phyloP scores from a whole-genome alignment of 768 basidiomycete genomes.

The Trametes meyenii region DNA sequence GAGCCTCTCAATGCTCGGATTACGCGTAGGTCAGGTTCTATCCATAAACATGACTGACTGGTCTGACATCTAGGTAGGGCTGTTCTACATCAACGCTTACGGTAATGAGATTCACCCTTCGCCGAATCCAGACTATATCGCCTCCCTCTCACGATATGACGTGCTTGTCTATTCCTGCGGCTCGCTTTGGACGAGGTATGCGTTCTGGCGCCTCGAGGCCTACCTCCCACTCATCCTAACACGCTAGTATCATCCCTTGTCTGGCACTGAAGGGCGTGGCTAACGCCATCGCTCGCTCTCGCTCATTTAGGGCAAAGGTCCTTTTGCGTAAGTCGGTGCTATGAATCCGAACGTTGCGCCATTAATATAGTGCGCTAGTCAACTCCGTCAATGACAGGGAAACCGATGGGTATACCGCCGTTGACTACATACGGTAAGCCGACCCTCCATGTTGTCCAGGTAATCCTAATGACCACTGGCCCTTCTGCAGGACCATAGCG shows the following conservation, averaged over 20 bases:
- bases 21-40: conserved; percentile 48
- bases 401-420: conserved; percentile 81
- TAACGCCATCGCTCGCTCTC: conserved; percentile 72
- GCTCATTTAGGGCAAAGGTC: conserved; percentile 73
- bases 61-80: conserved; percentile 43
- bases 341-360: conserved; percentile 3
- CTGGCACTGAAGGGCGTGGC: conserved; percentile 84
- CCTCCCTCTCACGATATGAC: conserved; percentile 59
- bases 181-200: conserved; percentile 90
- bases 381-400: conserved; percentile 90
- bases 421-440: conserved; percentile 77
- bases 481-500: conserved; percentile 57
- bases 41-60: too few relatives aligned
- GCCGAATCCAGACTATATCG: conserved; percentile 81
- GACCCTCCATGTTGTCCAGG: background rate
- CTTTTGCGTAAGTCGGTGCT: conserved; percentile 65
- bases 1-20: conserved; percentile 64
- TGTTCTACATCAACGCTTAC: conserved; percentile 90
- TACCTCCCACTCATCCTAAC: background rate
- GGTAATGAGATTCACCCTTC: conserved; percentile 90
- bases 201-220: background rate
- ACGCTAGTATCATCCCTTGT: conserved; percentile 84
- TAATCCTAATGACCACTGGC: background rate
- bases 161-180: conserved; percentile 91
- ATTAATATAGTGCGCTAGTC: conserved; percentile 49